Base-by-base conservation (phyloP, 1,284 basidiomycete genomes). In the Pseudozyma pruni region DNA sequence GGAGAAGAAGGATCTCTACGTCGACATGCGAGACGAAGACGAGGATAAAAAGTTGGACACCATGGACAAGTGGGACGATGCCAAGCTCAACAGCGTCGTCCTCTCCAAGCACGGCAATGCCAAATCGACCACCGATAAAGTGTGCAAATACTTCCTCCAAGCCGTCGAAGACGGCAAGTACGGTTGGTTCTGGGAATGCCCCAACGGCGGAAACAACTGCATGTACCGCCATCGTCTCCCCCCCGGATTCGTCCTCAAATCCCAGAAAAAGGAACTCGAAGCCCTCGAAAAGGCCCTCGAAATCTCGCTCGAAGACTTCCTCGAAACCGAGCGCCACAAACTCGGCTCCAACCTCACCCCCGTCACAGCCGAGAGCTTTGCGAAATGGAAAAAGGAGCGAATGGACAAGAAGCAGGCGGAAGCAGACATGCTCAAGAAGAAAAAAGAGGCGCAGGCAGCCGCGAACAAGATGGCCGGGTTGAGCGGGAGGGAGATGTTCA, bases 41-140 rank as follows among this genome's bases (percentile, higher is more conserved):
- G 78, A 75, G 8, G 79, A 84, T 46, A 85, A 94, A 84, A 83
- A 88, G 76, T 84, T 86, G 61, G 94, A 96, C 83, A 96, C 94
- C 9, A 98, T 98, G 95, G 94, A 97, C 76, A 90, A 87, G 75
- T 99, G 95, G 95, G 94, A 98, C 84, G 91, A 98, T 73, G 94
- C 90, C 74, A 98, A 95, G 84, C 85, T 98, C 47, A 87, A 89
- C 45, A 88, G 85, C 23, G 96, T 98, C 58, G 91, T 98, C 9
- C 79, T 90, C 14, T 92, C 91, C 50, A 98, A 98, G 84, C 86
- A 88, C 56, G 92, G 92, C 31, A 97, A 96, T 83, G 94, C 94
- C 46, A 87, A 89, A 75, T 94, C 91, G 29, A 93, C 90, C 3
- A 98, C 95, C 40, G 92, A 96, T 68, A 83, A 97, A 79, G 94